Evolutionary conservation across 495 filamentous ascomycete species (phyloP).

Genomic region (Aspergillus diversus): DNA sequence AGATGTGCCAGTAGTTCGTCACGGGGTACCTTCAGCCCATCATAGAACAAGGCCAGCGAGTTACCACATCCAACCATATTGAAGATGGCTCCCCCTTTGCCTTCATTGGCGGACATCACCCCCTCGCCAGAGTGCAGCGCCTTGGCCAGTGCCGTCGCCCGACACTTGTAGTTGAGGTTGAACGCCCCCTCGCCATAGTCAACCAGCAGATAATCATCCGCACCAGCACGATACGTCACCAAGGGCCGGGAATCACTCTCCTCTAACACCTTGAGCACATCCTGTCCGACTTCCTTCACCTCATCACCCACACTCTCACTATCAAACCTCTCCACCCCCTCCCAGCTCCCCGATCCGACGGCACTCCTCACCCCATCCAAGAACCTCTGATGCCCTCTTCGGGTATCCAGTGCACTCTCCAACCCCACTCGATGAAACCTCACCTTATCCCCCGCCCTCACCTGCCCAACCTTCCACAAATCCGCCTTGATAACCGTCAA

Average conservation of each 20-base stretch:
- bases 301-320: neutral
- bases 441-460: constrained; percentile 23
- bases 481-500: constrained; percentile 22
- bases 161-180: neutral
- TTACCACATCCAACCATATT: neutral
- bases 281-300: neutral
- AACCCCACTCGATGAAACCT: constrained; percentile 8
- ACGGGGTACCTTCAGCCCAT: neutral
- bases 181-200: neutral
- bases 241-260: neutral
- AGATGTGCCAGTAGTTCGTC: neutral
- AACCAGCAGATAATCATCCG: neutral
- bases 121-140: neutral
- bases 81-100: neutral
- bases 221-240: neutral
- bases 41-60: neutral
- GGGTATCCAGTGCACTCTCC: constrained; percentile 1
- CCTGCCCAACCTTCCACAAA: constrained; percentile 31
- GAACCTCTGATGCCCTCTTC: neutral
- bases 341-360: neutral
- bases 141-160: neutral
- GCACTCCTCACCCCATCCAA: neutral
- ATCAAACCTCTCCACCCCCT: neutral
- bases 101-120: neutral
- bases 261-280: neutral